Conservation (phyloP, 2,329 filamentous ascomycete species). For the Cladobotryum mycophilum region DNA sequence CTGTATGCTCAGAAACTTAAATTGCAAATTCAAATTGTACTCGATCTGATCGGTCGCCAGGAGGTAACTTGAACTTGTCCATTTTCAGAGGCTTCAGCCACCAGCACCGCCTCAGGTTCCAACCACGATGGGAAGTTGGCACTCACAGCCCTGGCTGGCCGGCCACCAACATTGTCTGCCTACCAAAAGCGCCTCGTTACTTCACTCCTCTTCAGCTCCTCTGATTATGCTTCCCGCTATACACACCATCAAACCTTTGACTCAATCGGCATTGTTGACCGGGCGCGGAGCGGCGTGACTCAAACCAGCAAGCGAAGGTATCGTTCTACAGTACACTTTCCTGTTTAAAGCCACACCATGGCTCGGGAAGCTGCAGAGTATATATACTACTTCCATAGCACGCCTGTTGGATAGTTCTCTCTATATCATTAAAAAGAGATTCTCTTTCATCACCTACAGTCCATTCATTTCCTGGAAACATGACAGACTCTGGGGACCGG, state of each 20-base stretch:
- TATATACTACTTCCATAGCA: not conserved
- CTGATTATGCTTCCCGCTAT: too few species aligned
- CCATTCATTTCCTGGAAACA: constrained; percentile 5
- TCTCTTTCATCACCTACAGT: not conserved
- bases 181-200: not conserved
- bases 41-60: too few species aligned
- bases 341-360: not conserved
- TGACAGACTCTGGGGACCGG: constrained; percentile 11
- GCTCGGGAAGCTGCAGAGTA: not conserved
- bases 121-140: too few species aligned
- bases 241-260: not conserved
- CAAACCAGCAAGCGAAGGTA: not conserved
- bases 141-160: not conserved
- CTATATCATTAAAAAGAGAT: not conserved
- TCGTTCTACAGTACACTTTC: not conserved
- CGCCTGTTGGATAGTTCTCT: not conserved
- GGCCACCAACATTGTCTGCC: not conserved
- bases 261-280: constrained; percentile 1
- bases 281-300: constrained; percentile 7
- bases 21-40: too few species aligned
- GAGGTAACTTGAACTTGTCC: not conserved
- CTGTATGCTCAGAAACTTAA: too few species aligned
- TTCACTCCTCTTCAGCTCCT: too few species aligned
- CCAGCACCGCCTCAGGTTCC: not conserved
- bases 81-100: not conserved